Base-by-base conservation (phyloP, 2,329 filamentous ascomycete species). In the Allantophomopsis lycopodina region DNA sequence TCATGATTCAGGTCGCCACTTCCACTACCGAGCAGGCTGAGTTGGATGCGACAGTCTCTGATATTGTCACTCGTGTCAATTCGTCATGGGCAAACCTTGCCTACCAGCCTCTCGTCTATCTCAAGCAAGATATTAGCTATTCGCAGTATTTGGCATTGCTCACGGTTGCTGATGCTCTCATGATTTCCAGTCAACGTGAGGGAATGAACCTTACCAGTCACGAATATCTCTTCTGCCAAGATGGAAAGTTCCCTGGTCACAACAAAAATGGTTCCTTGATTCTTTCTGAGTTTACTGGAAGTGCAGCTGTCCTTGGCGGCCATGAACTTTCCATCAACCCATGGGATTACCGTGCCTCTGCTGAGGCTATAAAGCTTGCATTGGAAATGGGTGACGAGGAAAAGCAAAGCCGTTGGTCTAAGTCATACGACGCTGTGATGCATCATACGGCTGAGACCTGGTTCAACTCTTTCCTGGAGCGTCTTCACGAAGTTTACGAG, bases 151-250 rank as follows among this genome's bases (percentile, higher is more conserved):
- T 96, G n/a, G 89, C 88, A 2, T 67, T 96, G 7, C 70, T 95
- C 36, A 86, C 85, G 3, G 80, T 93, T 39, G 91, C 89, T 2
- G 88, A 96, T 61, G 83, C 82, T 2, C 66, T 96, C 37, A 91
- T 95, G 75, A 91, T 96, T 53, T 93, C 89, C 2, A 93, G 86
- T 55, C 77, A 96, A 50, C 85, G 91, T 39, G 89, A 96, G 58
- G 89, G 89, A 46, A 96, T 96, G 91, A 96, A 95, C 56, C 62
- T 96, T 41, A 95, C 89, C 0, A 88, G 83, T 5, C 91, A 96
- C 56, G 89, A 96, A 57, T 96, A 87, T 54, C 73, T 95, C 28
- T 84, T 85, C 48, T 95, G 88, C 54, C 89, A 96, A 55, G 89
- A 96, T 53, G 88, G 88, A 32, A 74, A 73, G 48, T 68, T 71